Base-by-base conservation (phyloP, 805 yeast genomes). In the Cyberlindnera americana region DNA sequence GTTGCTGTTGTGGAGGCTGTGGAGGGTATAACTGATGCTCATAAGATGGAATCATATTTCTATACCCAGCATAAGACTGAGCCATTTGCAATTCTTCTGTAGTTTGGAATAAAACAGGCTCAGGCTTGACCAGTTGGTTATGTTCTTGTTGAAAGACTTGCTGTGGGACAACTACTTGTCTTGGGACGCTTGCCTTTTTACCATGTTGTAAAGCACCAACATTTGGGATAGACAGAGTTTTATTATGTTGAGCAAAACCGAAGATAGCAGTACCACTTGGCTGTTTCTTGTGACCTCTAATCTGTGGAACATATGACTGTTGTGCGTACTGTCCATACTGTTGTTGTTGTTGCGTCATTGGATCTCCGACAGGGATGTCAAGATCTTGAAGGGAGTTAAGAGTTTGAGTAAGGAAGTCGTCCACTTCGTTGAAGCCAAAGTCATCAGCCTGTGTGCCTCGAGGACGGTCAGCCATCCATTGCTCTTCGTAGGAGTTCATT, bases 241-340 rank as follows among this genome's bases (percentile, higher is more conserved):
- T 74, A 43, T 72, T 71, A 56, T 83, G 90, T 33, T 77, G 78
- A 8, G 70, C 64, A 49, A 74, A 83, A 0, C 95, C 95, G 60
- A 84, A 84, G 19, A 84, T 83, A 3, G 85, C 91, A 4, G 91
- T 81, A 12, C 95, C 95, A 64, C 89, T 81, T 15, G 75, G 68
- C 42, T 78, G 77, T 48, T 86, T 73, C 38, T 72, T 61, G 55
- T 83, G 91, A 18, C 60, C 56, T 41, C 33, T 49, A 22, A 38
- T 19, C 16, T 38, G 37, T 6, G 42, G 39, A 2, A 16, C 28
- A 23, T 36, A 24, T 24, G 31, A 23, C 47, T 45, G 16, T 24
- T 25, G 30, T 16, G 35, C 37, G 16, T 36, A 33, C 16, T 33
- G 35, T 3, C 34, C 34, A 21, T 33, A 23, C 22, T 12, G 52